Evolutionary conservation across 2,329 filamentous ascomycete genomes (phyloP).

Genomic region (Monilinia fructigena): DNA sequence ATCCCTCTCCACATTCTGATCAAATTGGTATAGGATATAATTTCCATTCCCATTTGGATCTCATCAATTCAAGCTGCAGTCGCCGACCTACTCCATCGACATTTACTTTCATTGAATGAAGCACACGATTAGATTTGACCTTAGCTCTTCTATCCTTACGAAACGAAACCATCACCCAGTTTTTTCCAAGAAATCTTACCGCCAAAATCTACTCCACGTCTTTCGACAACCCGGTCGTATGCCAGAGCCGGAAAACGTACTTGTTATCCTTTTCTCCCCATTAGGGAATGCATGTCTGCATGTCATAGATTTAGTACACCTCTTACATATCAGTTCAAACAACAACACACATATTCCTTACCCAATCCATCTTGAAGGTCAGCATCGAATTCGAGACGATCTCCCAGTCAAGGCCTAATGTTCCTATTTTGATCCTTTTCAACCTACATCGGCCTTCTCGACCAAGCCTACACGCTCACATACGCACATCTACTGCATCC

Average conservation of each 20-base stretch:
- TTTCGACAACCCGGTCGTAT: constrained; percentile 9
- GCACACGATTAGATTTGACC: constrained; percentile 20
- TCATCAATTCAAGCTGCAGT: constrained; percentile 15
- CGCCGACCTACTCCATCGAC: constrained; percentile 17
- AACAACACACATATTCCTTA: constrained; percentile 13
- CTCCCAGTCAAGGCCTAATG: constrained; percentile 7
- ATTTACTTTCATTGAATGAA: constrained; percentile 17
- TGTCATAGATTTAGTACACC: constrained; percentile 22
- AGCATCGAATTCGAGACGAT: constrained; percentile 10
- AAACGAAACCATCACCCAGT: not conserved
- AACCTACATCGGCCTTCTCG: constrained; percentile 2
- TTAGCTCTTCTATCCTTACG: not conserved
- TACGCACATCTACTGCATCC: not conserved
- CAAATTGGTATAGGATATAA: constrained; percentile 16
- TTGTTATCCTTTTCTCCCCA: constrained; percentile 14
- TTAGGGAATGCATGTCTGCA: constrained; percentile 23
- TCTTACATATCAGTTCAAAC: constrained; percentile 17
- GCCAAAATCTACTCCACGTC: constrained; percentile 11
- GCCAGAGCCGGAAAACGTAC: constrained; percentile 16
- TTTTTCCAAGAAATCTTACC: constrained; percentile 2
- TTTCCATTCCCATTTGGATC: constrained; percentile 4
- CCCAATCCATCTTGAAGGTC: constrained; percentile 4
- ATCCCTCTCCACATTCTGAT: constrained; percentile 23
- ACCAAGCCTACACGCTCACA: not conserved
- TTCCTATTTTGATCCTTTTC: constrained; percentile 12